Conservation (phyloP, 352 stramenopile genomes). For the Pythium aristosporum region DNA sequence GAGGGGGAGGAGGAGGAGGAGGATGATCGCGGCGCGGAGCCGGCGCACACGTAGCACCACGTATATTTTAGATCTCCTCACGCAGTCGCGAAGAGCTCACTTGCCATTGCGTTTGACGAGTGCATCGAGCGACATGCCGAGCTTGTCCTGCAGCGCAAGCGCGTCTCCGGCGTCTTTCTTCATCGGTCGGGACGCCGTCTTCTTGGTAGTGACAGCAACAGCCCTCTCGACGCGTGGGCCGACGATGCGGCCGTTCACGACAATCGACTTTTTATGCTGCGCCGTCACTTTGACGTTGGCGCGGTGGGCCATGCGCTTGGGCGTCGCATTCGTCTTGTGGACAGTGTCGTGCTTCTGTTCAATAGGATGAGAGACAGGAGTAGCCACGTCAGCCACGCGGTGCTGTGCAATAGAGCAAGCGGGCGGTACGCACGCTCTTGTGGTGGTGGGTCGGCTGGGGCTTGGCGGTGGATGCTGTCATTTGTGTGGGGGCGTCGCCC, state of each 20-base stretch:
- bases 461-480: not conserved
- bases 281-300: slow-evolving; percentile 47
- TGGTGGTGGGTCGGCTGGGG: slow-evolving; percentile 13
- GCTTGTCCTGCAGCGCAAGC: slow-evolving; percentile 60
- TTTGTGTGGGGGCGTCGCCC: not conserved
- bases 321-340: slow-evolving; percentile 44
- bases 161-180: not conserved
- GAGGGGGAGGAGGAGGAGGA: not conserved
- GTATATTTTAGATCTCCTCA: slow-evolving; percentile 26
- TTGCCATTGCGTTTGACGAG: slow-evolving; percentile 41
- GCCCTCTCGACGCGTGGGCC: slow-evolving; percentile 38
- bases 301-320: slow-evolving; percentile 42
- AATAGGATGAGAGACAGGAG: not conserved
- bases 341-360: slow-evolving; percentile 26
- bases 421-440: slow-evolving; percentile 18
- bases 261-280: slow-evolving; percentile 40
- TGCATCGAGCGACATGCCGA: slow-evolving; percentile 64
- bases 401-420: too few species aligned
- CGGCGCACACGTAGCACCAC: slow-evolving; percentile 20
- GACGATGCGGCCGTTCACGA: slow-evolving; percentile 62
- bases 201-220: slow-evolving; percentile 11
- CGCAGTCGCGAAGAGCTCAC: not conserved
- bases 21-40: slow-evolving; percentile 2
- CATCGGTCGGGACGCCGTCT: slow-evolving; percentile 1
- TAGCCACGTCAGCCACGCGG: not conserved